A percentile compares a stretch with the other conserved stretches of the same genome.
These are phyloP conservation scores for Solanum pimpinellifolium DNA, from an alignment of 257 asterid genomes.

Conservation along the genomic window DNA sequence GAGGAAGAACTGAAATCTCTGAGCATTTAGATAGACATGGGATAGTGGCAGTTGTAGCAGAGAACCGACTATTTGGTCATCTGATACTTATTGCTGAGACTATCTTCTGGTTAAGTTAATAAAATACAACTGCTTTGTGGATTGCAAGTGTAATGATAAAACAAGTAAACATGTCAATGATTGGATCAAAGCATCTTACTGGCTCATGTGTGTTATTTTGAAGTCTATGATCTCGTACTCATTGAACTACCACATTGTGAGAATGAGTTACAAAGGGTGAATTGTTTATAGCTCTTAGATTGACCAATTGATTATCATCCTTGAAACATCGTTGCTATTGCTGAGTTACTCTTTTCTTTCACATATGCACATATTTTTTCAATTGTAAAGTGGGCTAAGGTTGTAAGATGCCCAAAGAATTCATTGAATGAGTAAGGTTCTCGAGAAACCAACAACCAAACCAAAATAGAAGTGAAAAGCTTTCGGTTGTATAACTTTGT, in stretches of 20 bases:
- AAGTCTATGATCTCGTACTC: background rate
- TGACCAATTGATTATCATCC: background rate
- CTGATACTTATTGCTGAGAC: background rate
- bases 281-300: background rate
- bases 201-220: background rate
- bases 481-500: background rate
- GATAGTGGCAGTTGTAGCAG: background rate
- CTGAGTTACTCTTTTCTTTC: background rate
- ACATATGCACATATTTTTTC: background rate
- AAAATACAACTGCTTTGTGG: background rate
- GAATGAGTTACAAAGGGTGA: background rate
- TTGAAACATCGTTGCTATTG: background rate
- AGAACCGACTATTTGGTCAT: background rate
- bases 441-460: background rate
- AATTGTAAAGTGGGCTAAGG: background rate
- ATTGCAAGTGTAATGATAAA: background rate
- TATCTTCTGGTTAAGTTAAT: background rate
- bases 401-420: background rate
- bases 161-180: background rate
- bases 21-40: slow-evolving; percentile 1
- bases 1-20: slow-evolving; percentile 68
- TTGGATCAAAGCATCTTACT: background rate
- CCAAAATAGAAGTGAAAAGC: background rate
- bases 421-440: background rate
- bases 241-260: background rate